Evolutionary conservation across 805 yeast genomes (phyloP), one percentile per base, ranked within the genome.

Genomic region (Yamadazyma kitorensis): DNA sequence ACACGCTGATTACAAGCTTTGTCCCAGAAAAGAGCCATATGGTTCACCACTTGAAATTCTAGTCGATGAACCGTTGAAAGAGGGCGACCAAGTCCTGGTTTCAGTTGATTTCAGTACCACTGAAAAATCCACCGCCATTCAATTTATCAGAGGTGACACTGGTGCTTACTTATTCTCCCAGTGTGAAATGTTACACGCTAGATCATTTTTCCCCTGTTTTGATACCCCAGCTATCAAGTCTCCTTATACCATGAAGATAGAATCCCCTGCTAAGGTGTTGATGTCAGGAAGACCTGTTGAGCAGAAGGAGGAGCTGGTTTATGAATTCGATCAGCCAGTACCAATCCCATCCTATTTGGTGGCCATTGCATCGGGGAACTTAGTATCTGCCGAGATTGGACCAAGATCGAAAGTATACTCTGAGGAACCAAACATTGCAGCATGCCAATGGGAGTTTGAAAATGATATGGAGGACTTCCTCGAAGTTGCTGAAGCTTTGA

Each of bases 121-220:
- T 10, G 47, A 49, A 5, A 44, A 51, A 27, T 51, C 61, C 36
- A 60, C 64, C 3, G 64, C 67, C 4, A 40, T 60, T 21, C 67
- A 60, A 43, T 60, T 60, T 30, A 53, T 60, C 32, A 49, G 55
- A 27, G 63, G 63, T 14, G 59, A 59, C 31, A 51, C 52, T 4
- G 64, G 59, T 14, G 61, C 63, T 1, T 60, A 54, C 43, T 41
- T 59, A 33, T 60, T 60, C 39, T 59, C 64, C 18, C 67, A 60
- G 42, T 58, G 67, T 40, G 59, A 60, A 42, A 52, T 62, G 24
- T 58, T 58, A 31, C 66, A 60, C 35, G 66, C 64, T 17, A 47
- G 66, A 24, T 54, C 59, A 19, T 45, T 60, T 33, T 59, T 57
- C 44, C 66, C 66, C 3, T 57, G 66, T 39, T 60, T 60, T 40